phyloP scores from a whole-genome alignment of 306 rosid species.

The Calophaca sinica region DNA sequence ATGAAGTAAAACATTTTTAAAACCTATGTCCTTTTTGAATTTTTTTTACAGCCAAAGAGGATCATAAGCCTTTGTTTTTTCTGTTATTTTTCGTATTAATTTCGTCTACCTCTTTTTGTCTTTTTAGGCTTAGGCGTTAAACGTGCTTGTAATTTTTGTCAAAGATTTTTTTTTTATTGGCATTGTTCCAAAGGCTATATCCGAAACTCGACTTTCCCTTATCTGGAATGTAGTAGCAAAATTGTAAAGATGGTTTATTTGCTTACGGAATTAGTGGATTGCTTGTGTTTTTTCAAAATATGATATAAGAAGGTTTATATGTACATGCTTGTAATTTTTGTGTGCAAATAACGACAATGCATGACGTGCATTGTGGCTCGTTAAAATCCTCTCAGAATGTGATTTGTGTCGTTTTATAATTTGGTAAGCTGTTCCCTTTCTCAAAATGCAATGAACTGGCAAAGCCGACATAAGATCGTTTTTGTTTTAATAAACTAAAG shows the following conservation, averaged over 20 bases:
- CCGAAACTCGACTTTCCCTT: background rate
- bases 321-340: no score
- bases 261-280: conserved; percentile 15
- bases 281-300: background rate
- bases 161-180: no score
- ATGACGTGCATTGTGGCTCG: background rate
- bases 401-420: background rate
- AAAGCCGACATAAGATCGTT: background rate
- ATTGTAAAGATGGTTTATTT: conserved; percentile 17
- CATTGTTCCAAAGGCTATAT: no score
- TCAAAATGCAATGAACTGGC: background rate
- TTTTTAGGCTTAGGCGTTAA: no score
- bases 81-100: no score
- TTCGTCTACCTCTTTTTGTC: no score
- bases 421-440: background rate
- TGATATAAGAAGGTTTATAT: no score
- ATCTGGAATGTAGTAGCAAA: background rate
- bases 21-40: no score
- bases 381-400: background rate
- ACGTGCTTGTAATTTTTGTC: no score
- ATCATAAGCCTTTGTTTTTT: no score
- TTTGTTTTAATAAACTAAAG: background rate
- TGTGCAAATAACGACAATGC: background rate
- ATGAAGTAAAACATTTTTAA: no score
- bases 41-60: no score